Evolutionary conservation across 2,329 filamentous ascomycete species (phyloP).

Genomic region (Orbilia javanica): DNA sequence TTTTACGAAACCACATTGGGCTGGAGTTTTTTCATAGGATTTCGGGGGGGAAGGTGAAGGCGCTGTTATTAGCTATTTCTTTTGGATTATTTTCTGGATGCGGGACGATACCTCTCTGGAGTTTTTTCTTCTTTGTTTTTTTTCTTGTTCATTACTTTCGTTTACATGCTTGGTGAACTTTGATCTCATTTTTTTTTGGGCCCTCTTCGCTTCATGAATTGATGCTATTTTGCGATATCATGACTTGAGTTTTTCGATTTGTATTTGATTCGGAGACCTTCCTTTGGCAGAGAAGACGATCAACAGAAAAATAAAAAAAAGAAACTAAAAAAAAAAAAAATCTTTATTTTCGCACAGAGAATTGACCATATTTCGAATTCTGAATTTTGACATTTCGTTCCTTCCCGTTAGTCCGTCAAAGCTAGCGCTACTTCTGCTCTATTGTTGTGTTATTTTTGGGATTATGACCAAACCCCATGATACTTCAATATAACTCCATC

Average conservation of each 20-base stretch:
- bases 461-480: too few species aligned
- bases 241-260: not conserved
- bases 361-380: not conserved
- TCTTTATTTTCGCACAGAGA: too few species aligned
- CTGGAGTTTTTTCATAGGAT: slow-evolving; percentile 56
- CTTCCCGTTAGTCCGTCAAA: too few species aligned
- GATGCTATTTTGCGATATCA: not conserved
- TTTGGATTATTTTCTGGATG: slow-evolving; percentile 36
- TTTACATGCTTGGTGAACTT: slow-evolving; percentile 7
- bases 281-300: not conserved
- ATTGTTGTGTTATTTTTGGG: too few species aligned
- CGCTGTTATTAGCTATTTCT: slow-evolving; percentile 52
- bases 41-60: slow-evolving; percentile 38
- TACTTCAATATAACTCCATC: too few species aligned
- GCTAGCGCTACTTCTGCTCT: too few species aligned
- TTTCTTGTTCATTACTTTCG: slow-evolving; percentile 1
- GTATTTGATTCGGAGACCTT: slow-evolving; percentile 15
- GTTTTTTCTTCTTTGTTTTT: slow-evolving; percentile 39
- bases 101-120: slow-evolving; percentile 24
- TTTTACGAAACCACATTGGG: slow-evolving; percentile 56
- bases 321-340: not conserved
- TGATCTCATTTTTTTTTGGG: slow-evolving; percentile 36
- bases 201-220: slow-evolving; percentile 4
- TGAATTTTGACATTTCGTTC: not conserved
- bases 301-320: not conserved